Conservation (phyloP, 441 rosid species). For the Erodium moschatum region DNA sequence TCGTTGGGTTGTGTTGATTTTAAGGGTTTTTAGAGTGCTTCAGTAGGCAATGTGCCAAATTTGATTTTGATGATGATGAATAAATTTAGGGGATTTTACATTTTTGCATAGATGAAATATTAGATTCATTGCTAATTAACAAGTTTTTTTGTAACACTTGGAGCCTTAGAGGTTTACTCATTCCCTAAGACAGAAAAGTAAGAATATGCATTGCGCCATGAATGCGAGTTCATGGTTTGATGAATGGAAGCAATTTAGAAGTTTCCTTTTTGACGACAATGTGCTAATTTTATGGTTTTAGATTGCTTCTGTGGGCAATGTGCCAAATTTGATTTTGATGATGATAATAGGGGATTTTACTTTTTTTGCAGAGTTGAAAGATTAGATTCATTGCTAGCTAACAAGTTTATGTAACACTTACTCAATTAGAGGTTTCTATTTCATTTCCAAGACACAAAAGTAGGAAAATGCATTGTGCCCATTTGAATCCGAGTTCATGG, state of each 20-base stretch:
- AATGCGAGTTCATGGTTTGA: not conserved
- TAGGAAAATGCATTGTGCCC: not conserved
- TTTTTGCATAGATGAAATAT: too few species aligned
- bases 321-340: not conserved
- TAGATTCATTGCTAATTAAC: too few species aligned
- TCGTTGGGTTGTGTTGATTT: not conserved
- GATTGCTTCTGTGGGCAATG: not conserved
- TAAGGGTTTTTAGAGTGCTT: not conserved
- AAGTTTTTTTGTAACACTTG: not conserved
- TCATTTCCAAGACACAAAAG: not conserved
- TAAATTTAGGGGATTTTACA: too few species aligned
- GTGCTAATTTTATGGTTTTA: not conserved
- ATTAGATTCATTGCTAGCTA: not conserved
- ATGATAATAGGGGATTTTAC: not conserved
- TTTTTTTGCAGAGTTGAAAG: too few species aligned
- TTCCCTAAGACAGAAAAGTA: not conserved
- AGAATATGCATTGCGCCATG: not conserved
- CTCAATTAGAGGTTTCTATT: too few species aligned
- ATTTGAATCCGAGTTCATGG: not conserved
- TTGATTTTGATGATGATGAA: not conserved
- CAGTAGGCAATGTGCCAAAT: not conserved
- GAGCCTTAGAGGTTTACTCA: too few species aligned
- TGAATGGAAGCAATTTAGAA: not conserved
- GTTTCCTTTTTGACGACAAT: not conserved
- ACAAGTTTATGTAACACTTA: not conserved